Percentiles rank a stretch among this genome's conserved stretches.
Conservation (phyloP, 305 asterid genomes). For the Fraxinus dipetala region DNA sequence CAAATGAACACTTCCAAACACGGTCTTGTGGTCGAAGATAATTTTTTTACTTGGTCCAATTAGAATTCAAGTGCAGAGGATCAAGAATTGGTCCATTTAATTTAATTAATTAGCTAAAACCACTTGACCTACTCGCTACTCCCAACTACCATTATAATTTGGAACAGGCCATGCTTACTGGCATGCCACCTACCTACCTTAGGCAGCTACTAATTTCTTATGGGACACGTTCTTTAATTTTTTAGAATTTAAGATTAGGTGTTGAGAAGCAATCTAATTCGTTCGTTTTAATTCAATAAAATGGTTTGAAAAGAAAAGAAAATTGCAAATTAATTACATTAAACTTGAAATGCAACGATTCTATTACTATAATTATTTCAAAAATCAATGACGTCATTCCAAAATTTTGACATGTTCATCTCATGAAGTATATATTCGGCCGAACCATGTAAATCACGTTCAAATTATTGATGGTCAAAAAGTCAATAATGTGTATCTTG, state of each 20-base stretch:
- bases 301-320: not conserved
- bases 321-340: not conserved
- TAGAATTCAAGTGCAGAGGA: not conserved
- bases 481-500: not conserved
- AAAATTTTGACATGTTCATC: not conserved
- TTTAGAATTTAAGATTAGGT: not conserved
- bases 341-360: not conserved
- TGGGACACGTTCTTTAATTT: not conserved
- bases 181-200: constrained; percentile 16
- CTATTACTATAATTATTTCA: not conserved
- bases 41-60: not conserved
- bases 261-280: not conserved
- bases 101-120: not conserved
- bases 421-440: not conserved
- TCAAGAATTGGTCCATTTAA: not conserved
- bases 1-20: not conserved
- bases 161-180: not conserved
- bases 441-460: not conserved
- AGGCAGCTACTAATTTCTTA: constrained; percentile 6
- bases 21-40: not conserved
- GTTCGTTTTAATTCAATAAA: not conserved
- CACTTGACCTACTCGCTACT: constrained; percentile 23
- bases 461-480: not conserved
- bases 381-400: not conserved
- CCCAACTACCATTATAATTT: constrained; percentile 22